phyloP scores from a whole-genome alignment of 2,329 filamentous ascomycete species.

The Knufia fluminis region DNA sequence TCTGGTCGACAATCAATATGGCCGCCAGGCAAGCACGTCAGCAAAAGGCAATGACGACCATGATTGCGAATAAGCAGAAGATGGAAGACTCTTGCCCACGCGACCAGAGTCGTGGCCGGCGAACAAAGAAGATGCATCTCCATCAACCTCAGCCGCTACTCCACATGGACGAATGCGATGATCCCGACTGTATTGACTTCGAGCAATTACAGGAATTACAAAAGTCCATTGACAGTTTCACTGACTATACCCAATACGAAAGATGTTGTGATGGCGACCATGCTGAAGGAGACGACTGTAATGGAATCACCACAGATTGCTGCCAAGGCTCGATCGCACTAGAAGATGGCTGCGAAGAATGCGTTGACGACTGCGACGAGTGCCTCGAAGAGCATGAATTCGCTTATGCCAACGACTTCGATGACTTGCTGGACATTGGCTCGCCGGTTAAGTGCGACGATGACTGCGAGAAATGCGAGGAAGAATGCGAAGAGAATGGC shows the following conservation, averaged over 20 bases:
- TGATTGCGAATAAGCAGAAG: constrained; percentile 4
- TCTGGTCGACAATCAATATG: background rate
- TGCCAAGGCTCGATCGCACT: background rate
- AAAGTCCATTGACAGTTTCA: constrained; percentile 5
- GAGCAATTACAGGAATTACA: constrained; percentile 9
- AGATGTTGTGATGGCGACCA: constrained; percentile 8
- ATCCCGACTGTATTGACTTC: constrained; percentile 9
- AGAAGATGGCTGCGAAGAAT: constrained; percentile 7
- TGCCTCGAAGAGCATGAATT: constrained; percentile 15
- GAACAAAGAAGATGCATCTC: background rate
- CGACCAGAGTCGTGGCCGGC: background rate
- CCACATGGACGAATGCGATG: constrained; percentile 10
- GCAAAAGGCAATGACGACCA: background rate
- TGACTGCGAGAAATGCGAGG: constrained; percentile 11
- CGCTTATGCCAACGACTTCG: background rate
- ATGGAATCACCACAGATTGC: background rate
- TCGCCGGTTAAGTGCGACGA: constrained; percentile 11
- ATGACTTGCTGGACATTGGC: background rate
- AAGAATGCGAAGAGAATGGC: constrained; percentile 17
- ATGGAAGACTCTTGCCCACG: background rate
- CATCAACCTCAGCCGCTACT: background rate
- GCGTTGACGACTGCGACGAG: constrained; percentile 18
- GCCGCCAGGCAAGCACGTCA: background rate
- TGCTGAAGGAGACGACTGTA: constrained; percentile 5
- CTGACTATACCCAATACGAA: constrained; percentile 9